Base-by-base conservation (phyloP, 129 eudicot genomes). In the Chrysanthemum lavandulifolium region DNA sequence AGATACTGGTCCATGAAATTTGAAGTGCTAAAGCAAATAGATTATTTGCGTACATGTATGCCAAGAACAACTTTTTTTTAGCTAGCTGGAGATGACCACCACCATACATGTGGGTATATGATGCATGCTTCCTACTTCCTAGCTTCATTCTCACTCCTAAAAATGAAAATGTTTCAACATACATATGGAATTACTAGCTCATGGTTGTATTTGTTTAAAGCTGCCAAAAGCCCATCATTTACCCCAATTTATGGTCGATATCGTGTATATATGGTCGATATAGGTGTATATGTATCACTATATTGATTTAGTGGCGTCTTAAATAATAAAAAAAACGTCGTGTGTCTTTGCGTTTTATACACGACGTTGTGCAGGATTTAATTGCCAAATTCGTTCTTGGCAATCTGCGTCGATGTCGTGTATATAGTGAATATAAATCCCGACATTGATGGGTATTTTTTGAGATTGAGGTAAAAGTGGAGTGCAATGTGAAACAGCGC, bases 191-290 rank as follows among this genome's bases (percentile, higher is more conserved):
- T 43, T n/a, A 54, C n/a, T 11, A 58, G 54, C 10, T 15, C 66
- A 62, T 67, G 45, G n/a, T 33, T 56, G 70, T 53, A 65, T 55
- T 67, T 73, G 79, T 79, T 80, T 29, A 80, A 84, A 84, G 84
- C 84, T 84, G 84, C 78, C 76, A 76, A 51, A 53, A 53, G 13
- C 69, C 69, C 56, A 84, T 84, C 87, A 83, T 83, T 66, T 80
- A 40, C 18, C 84, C 72, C 75, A 51, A 67, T 77, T 73, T 43
- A 67, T 75, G n/a, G n/a, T n/a, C n/a, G n/a, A n/a, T n/a, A n/a
- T n/a, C n/a, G n/a, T n/a, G n/a, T n/a, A n/a, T n/a, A n/a, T n/a
- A n/a, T n/a, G n/a, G n/a, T n/a, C n/a, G n/a, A n/a, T n/a, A n/a
- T n/a, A n/a, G n/a, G n/a, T n/a, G n/a, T n/a, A n/a, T n/a, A n/a